A percentile compares a stretch with the other conserved stretches of the same genome.
These are phyloP conservation scores for Torulaspora maleeae DNA, from an alignment of 805 yeast genomes.

Conservation along the genomic window DNA sequence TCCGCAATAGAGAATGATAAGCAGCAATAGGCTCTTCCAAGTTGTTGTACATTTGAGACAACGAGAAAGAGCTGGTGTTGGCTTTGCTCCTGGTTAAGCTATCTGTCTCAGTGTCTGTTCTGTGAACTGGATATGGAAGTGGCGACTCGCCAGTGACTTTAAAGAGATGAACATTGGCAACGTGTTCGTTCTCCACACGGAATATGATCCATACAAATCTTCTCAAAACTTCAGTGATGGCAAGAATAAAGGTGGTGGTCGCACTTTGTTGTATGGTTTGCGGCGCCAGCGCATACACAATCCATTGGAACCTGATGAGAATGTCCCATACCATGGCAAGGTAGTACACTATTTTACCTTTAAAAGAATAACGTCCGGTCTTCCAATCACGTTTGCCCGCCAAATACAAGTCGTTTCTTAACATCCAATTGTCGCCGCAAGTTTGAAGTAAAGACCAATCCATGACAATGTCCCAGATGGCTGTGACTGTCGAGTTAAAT, in stretches of 20 bases:
- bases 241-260: slow-evolving; percentile 75
- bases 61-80: slow-evolving; percentile 5
- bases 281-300: slow-evolving; percentile 78
- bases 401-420: slow-evolving; percentile 70
- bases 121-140: slow-evolving; percentile 58
- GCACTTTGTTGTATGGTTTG: slow-evolving; percentile 82
- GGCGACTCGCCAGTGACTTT: slow-evolving; percentile 86
- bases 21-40: slow-evolving; percentile 23
- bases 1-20: slow-evolving; percentile 24
- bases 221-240: slow-evolving; percentile 74
- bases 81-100: slow-evolving; percentile 1
- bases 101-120: slow-evolving; percentile 12
- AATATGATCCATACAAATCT: slow-evolving; percentile 86
- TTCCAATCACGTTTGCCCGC: slow-evolving; percentile 40
- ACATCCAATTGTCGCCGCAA: slow-evolving; percentile 48
- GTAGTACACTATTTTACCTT: slow-evolving; percentile 53
- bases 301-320: slow-evolving; percentile 82
- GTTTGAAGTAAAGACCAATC: slow-evolving; percentile 89
- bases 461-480: slow-evolving; percentile 89
- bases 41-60: slow-evolving; percentile 7
- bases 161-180: slow-evolving; percentile 78
- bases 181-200: slow-evolving; percentile 95
- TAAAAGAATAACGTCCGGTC: slow-evolving; percentile 29
- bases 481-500: slow-evolving; percentile 62
- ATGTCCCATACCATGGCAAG: slow-evolving; percentile 70